Percentiles rank a stretch among this genome's conserved stretches.
These are phyloP conservation scores for Mycena amicta DNA, from an alignment of 768 basidiomycete genomes.

Conservation along the genomic window DNA sequence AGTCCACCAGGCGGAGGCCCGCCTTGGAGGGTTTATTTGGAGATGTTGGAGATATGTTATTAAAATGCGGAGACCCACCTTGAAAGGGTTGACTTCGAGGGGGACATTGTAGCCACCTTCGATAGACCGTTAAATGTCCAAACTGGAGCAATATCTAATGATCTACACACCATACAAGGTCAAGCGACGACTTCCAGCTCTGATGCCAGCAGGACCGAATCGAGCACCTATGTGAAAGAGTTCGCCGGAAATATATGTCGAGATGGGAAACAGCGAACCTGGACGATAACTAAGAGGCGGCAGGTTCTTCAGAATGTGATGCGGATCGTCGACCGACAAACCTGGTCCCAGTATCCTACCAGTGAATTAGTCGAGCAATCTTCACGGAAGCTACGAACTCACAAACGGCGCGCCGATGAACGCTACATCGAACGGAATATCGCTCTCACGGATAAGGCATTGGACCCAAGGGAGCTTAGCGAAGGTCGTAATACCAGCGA, in stretches of 20 bases:
- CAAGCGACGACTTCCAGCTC: conserved; percentile 74
- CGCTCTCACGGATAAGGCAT: conserved; percentile 67
- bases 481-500: conserved; percentile 84
- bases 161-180: conserved; percentile 75
- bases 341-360: conserved; percentile 22
- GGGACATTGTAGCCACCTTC: conserved; percentile 84
- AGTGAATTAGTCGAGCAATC: not conserved
- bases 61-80: no score
- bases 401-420: conserved; percentile 82
- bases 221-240: conserved; percentile 60
- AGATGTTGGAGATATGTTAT: no score
- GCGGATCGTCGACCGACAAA: no score
- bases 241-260: no score
- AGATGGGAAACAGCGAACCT: conserved; percentile 34
- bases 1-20: conserved; percentile 73
- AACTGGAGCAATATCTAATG: no score
- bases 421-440: conserved; percentile 73
- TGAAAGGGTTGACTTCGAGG: conserved; percentile 72
- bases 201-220: conserved; percentile 84
- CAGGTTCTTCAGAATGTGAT: no score
- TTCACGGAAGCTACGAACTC: no score
- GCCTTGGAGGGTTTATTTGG: conserved; percentile 76
- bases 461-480: conserved; percentile 85
- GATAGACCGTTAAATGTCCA: no score
- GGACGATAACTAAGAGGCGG: conserved; percentile 79